Evolutionary conservation across 306 rosid genomes (phyloP).

Genomic region (Herpetospermum pedunculosum): DNA sequence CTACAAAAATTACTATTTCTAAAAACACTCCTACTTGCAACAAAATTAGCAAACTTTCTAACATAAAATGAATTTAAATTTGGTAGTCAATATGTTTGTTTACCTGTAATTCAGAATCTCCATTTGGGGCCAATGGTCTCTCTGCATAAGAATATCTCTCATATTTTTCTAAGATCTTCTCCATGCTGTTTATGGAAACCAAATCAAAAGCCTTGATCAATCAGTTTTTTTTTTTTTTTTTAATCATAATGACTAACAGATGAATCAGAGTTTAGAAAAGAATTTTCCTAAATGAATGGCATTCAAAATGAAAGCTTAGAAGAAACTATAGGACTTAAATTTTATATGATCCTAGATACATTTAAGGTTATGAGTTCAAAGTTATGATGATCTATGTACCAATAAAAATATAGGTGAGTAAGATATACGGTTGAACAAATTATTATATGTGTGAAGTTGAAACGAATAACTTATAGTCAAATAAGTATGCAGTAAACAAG

Average conservation of each 20-base stretch:
- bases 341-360: too few relatives aligned
- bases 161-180: slow-evolving; percentile 42
- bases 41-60: too few relatives aligned
- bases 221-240: neutral
- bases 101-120: slow-evolving; percentile 40
- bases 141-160: slow-evolving; percentile 34
- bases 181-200: slow-evolving; percentile 35
- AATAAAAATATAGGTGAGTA: neutral
- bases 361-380: neutral
- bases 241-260: neutral
- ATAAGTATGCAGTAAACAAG: too few relatives aligned
- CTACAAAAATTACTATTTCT: too few relatives aligned
- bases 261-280: neutral
- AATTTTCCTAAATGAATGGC: neutral
- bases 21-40: too few relatives aligned
- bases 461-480: neutral
- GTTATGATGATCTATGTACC: neutral
- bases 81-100: neutral
- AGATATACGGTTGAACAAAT: neutral
- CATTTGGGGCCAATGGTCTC: slow-evolving; percentile 9
- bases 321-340: neutral
- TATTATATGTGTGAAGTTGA: neutral
- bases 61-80: neutral
- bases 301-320: neutral
- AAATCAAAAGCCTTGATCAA: neutral